A percentile compares a stretch with the other conserved stretches of the same genome.
Evolutionary conservation across 768 basidiomycete species (phyloP).

Genomic region (Dendrothele bispora): DNA sequence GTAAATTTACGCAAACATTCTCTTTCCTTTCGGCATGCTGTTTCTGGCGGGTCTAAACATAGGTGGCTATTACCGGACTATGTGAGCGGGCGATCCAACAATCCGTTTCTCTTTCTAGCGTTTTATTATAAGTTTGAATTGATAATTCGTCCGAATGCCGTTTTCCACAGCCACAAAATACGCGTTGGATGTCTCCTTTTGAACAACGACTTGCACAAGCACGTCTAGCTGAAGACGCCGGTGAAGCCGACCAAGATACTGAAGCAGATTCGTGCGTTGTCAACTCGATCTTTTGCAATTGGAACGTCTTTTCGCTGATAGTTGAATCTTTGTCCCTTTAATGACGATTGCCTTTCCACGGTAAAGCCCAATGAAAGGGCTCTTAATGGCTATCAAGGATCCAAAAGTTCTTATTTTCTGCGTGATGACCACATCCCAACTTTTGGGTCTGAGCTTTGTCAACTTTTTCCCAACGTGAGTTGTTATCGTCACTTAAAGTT

Average conservation of each 20-base stretch:
- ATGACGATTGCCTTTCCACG: too few relatives aligned
- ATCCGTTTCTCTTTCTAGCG: background rate
- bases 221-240: constrained; percentile 65
- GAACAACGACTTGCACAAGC: constrained; percentile 60
- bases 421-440: constrained; percentile 46
- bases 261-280: constrained; percentile 52
- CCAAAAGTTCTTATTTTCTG: constrained; percentile 53
- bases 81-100: constrained; percentile 28
- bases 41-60: too few relatives aligned
- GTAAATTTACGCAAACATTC: too few relatives aligned
- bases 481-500: too few relatives aligned
- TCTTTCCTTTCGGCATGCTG: too few relatives aligned
- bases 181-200: constrained; percentile 50
- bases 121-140: background rate
- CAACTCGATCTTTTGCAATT: background rate
- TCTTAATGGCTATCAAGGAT: constrained; percentile 57
- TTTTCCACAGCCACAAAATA: constrained; percentile 54
- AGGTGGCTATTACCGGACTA: constrained; percentile 62
- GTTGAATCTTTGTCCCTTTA: too few relatives aligned
- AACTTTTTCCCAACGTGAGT: constrained; percentile 59
- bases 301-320: background rate
- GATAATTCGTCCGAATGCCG: too few relatives aligned
- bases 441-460: constrained; percentile 56
- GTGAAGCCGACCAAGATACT: constrained; percentile 66
- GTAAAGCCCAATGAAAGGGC: constrained; percentile 48